Evolutionary conservation across 345 rosid genomes (phyloP).

Genomic region (Eucalyptus sp.): DNA sequence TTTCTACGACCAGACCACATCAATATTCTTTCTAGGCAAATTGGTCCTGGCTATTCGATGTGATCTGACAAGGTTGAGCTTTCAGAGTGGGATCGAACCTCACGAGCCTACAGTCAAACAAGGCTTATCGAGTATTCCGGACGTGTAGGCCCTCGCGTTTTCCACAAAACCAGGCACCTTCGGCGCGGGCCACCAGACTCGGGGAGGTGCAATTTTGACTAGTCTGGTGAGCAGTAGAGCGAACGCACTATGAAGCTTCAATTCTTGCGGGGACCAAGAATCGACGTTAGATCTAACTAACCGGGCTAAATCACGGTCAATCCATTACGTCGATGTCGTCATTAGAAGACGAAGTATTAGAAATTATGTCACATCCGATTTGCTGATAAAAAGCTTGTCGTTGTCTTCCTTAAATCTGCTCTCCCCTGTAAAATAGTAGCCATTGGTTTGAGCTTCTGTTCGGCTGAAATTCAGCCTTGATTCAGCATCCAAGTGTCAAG

Average conservation of each 20-base stretch:
- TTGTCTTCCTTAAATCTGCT: background rate
- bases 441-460: background rate
- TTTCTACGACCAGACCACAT: background rate
- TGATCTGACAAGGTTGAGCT: background rate
- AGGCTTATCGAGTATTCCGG: background rate
- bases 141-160: background rate
- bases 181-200: background rate
- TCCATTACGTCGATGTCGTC: background rate
- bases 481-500: background rate
- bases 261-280: background rate
- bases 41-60: background rate
- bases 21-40: background rate
- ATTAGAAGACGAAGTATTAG: background rate
- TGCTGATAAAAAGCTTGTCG: background rate
- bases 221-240: background rate
- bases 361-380: background rate
- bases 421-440: background rate
- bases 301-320: background rate
- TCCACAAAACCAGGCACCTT: background rate
- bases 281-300: background rate
- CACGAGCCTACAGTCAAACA: background rate
- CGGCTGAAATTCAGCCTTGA: background rate
- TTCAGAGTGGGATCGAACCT: background rate
- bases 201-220: background rate
- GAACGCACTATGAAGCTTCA: background rate